phyloP scores from a whole-genome alignment of 2,329 filamentous ascomycete species.

The Neonectria faginata region DNA sequence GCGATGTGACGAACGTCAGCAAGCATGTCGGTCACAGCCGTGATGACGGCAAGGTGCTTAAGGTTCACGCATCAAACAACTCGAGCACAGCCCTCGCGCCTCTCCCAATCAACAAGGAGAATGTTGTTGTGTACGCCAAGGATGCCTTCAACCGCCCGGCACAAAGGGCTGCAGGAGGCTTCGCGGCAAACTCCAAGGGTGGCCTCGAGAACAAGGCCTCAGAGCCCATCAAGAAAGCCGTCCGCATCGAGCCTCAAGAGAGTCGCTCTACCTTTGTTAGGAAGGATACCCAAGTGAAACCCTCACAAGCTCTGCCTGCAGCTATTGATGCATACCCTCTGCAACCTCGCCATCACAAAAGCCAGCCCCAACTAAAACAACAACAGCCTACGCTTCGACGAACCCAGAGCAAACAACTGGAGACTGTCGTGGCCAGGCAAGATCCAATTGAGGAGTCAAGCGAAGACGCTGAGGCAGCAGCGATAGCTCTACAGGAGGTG shows the following conservation, averaged over 20 bases:
- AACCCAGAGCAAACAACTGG: slow-evolving; percentile 59
- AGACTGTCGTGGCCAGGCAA: slow-evolving; percentile 38
- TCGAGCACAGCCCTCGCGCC: slow-evolving; percentile 43
- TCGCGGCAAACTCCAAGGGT: slow-evolving; percentile 41
- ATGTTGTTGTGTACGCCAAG: slow-evolving; percentile 49
- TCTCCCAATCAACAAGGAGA: slow-evolving; percentile 59
- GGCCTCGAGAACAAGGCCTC: slow-evolving; percentile 40
- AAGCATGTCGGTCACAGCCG: slow-evolving; percentile 49
- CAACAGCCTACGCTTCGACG: slow-evolving; percentile 55
- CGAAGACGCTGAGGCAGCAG: slow-evolving; percentile 26
- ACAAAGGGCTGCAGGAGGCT: slow-evolving; percentile 42
- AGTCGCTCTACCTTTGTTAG: slow-evolving; percentile 32
- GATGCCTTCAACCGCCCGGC: slow-evolving; percentile 55
- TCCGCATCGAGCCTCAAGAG: slow-evolving; percentile 32
- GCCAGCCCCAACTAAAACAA: slow-evolving; percentile 64
- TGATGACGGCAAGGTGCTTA: slow-evolving; percentile 53
- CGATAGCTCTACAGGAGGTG: slow-evolving; percentile 32
- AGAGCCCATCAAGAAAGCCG: slow-evolving; percentile 43
- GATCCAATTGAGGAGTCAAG: slow-evolving; percentile 30
- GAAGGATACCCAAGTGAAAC: slow-evolving; percentile 37
- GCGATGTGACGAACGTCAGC: slow-evolving; percentile 81
- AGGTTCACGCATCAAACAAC: slow-evolving; percentile 43
- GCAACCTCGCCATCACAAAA: slow-evolving; percentile 63
- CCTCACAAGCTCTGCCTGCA: slow-evolving; percentile 29
- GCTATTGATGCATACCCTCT: slow-evolving; percentile 42